Evolutionary conservation across 345 rosid species (phyloP).

Genomic region (Gossypium thurberi): DNA sequence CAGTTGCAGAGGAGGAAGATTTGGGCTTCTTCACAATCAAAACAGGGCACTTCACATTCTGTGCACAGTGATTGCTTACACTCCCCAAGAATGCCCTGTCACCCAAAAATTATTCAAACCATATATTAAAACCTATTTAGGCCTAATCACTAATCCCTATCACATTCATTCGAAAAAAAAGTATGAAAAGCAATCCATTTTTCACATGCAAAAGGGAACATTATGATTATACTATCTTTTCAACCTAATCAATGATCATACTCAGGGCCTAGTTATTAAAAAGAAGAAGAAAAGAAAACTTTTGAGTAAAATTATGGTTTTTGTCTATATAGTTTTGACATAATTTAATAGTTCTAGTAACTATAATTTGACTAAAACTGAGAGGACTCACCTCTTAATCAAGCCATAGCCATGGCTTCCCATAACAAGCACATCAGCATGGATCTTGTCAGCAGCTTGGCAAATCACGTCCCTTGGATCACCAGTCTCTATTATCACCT

Average conservation of each 20-base stretch:
- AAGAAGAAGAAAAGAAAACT: too few relatives aligned
- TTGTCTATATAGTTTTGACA: too few relatives aligned
- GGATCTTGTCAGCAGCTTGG: constrained; percentile 36
- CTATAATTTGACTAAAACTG: background rate
- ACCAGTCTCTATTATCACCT: constrained; percentile 34
- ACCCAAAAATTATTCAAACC: background rate
- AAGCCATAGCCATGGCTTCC: constrained; percentile 62
- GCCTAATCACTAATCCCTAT: too few relatives aligned
- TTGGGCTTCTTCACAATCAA: constrained; percentile 59
- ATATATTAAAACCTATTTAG: background rate
- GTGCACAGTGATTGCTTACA: constrained; percentile 66
- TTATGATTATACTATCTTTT: too few relatives aligned
- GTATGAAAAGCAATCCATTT: too few relatives aligned
- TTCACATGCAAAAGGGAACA: too few relatives aligned
- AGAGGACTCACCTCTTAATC: constrained; percentile 36
- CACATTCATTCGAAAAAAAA: too few relatives aligned
- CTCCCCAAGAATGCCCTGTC: constrained; percentile 54
- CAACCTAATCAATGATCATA: too few relatives aligned
- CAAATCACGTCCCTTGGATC: constrained; percentile 64
- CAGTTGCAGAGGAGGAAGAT: background rate
- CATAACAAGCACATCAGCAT: constrained; percentile 47
- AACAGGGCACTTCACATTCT: constrained; percentile 53
- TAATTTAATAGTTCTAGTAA: background rate
- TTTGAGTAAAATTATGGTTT: too few relatives aligned
- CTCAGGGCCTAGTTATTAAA: too few relatives aligned